These are phyloP conservation scores for Globisporangium middletonii DNA, from an alignment of 352 stramenopile genomes.

Conservation along the genomic window DNA sequence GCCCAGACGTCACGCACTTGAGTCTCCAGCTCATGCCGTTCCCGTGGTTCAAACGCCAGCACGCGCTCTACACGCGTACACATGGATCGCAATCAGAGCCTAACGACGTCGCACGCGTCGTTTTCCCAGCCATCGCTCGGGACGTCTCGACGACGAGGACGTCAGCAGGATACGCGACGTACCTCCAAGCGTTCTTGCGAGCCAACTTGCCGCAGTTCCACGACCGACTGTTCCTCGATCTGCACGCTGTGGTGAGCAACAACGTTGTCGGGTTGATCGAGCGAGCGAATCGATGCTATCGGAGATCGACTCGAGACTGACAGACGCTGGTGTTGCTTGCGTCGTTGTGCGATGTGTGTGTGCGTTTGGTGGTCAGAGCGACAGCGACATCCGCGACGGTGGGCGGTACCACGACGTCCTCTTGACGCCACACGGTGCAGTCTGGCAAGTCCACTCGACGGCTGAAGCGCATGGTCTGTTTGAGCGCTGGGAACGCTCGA, in stretches of 20 bases:
- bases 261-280: neutral
- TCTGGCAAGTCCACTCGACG: slow-evolving; percentile 34
- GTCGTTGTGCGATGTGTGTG: neutral
- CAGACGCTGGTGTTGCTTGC: neutral
- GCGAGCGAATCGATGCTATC: neutral
- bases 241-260: slow-evolving; percentile 40
- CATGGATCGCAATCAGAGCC: neutral
- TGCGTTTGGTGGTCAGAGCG: slow-evolving; percentile 20
- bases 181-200: slow-evolving; percentile 34
- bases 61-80: slow-evolving; percentile 20
- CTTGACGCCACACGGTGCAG: slow-evolving; percentile 30
- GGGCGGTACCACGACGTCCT: slow-evolving; percentile 33
- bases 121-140: slow-evolving; percentile 26
- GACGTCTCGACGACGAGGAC: slow-evolving; percentile 31
- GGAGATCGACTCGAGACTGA: neutral
- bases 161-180: slow-evolving; percentile 32
- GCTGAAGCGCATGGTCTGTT: slow-evolving; percentile 9
- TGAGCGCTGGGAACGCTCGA: slow-evolving; percentile 14
- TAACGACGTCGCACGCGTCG: slow-evolving; percentile 3
- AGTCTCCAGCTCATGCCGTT: slow-evolving; percentile 83
- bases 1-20: slow-evolving; percentile 56
- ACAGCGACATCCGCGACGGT: slow-evolving; percentile 30
- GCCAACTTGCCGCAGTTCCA: slow-evolving; percentile 23
- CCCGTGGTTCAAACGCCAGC: slow-evolving; percentile 63
- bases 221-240: slow-evolving; percentile 40